Evolutionary conservation across 148 eudicot genomes (phyloP).

Genomic region (Bassia scoparia): DNA sequence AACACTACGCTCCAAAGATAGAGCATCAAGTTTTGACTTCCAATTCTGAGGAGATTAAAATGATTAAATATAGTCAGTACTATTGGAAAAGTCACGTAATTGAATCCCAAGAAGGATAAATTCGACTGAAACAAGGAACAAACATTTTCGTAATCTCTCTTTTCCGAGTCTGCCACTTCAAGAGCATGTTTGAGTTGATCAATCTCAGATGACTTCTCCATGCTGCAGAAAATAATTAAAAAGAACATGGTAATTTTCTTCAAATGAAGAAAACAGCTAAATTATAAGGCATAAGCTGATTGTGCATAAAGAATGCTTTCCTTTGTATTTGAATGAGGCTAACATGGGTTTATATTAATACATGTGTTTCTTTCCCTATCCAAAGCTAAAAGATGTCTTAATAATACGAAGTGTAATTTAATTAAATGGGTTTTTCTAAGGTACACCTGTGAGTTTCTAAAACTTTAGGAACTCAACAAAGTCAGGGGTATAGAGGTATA

Average conservation of each 20-base stretch:
- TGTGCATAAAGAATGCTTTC: neutral
- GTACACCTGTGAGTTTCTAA: no score
- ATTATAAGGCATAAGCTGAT: neutral
- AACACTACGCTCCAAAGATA: constrained; percentile 37
- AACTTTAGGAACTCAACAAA: no score
- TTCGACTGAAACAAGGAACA: constrained; percentile 14
- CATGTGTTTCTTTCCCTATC: neutral
- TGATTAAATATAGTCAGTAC: neutral
- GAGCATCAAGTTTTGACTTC: constrained; percentile 34
- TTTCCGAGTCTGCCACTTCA: constrained; percentile 38
- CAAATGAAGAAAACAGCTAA: neutral
- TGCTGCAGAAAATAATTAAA: constrained; percentile 35
- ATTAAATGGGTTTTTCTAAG: no score
- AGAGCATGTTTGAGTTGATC: constrained; percentile 52
- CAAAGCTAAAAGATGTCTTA: neutral
- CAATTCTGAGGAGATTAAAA: constrained; percentile 25
- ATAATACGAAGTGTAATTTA: neutral
- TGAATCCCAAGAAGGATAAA: neutral
- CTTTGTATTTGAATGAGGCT: neutral
- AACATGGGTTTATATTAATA: neutral
- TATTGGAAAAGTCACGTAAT: constrained; percentile 2
- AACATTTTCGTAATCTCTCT: constrained; percentile 46
- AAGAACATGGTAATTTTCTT: constrained; percentile 6
- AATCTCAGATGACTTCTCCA: constrained; percentile 50
- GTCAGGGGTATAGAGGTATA: no score